These are phyloP conservation scores for Sordariomycetes sp. DNA, from an alignment of 2,329 filamentous ascomycete genomes.

Conservation along the genomic window DNA sequence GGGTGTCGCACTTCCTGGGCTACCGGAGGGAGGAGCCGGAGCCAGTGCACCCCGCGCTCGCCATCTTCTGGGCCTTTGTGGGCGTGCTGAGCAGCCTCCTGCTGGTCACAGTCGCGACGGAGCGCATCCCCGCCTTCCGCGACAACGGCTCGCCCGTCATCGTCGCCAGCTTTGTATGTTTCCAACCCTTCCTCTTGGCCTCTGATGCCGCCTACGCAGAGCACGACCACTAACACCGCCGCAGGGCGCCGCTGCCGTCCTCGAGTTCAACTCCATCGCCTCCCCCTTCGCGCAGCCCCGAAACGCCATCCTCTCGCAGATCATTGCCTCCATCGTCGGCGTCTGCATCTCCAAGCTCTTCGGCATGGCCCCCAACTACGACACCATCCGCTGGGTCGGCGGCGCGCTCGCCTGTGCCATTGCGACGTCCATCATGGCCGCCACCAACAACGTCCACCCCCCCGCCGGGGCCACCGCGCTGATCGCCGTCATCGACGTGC, in stretches of 20 bases:
- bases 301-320: constrained; percentile 57
- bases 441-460: constrained; percentile 64
- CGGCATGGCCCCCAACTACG: constrained; percentile 31
- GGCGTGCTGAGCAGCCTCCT: constrained; percentile 53
- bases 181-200: background rate
- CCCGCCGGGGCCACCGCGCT: constrained; percentile 67
- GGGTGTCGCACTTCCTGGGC: constrained; percentile 59
- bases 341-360: constrained; percentile 57
- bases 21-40: constrained; percentile 32
- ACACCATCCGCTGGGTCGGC: constrained; percentile 50
- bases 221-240: background rate
- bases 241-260: constrained; percentile 64
- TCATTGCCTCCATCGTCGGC: constrained; percentile 50
- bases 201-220: background rate
- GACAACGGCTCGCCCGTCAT: constrained; percentile 45
- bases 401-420: constrained; percentile 55
- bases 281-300: constrained; percentile 65
- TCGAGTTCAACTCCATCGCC: constrained; percentile 62
- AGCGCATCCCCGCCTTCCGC: constrained; percentile 41
- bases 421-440: constrained; percentile 52
- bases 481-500: constrained; percentile 50
- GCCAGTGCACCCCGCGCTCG: constrained; percentile 43
- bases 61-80: constrained; percentile 52
- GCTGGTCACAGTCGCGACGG: constrained; percentile 46
- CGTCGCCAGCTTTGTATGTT: constrained; percentile 60